Base-by-base conservation (phyloP, 2,329 filamentous ascomycete species). In the Cercospora sp. region DNA sequence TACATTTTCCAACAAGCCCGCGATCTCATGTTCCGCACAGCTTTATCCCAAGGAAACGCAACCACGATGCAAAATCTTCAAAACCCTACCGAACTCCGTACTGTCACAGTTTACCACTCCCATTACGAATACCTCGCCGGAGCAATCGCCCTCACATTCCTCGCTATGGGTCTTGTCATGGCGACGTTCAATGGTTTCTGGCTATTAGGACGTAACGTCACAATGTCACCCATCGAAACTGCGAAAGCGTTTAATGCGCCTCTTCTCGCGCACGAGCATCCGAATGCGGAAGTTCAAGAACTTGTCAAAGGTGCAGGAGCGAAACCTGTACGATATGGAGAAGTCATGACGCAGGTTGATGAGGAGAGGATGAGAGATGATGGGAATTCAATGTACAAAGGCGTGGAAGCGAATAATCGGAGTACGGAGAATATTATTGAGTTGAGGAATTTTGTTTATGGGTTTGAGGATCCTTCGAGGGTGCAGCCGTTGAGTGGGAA, bases 161-260 rank as follows among this genome's bases (percentile, higher is more conserved):
- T 69, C 16, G 67, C 61, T 30, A 67, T 67, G 48, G 30, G n/a
- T 9, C 48, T 69, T 16, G 67, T 69, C 0, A 18, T 59, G 13
- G 55, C 48, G 1, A 69, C 64, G 2, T 69, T 65, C 36, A 69
- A 69, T 31, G 67, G 58, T 7, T 67, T 68, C 55, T 66, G 69
- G 67, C 65, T 69, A 0, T 33, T 71, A 2, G 67, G 67, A 1
- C 60, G 69, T 18, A 69, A 66, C 5, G 65, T 71, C 7, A 69
- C 69, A 1, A 67, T 67, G 69, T 61, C 51, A 39, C 64, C 69
- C 1, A 67, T 70, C 28, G 69, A 71, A 23, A 69, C 67, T 16
- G 69, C 69, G 4, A 71, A 71, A 48, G 69, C 67, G 5, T 67
- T 69, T 53, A 69, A 71, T 51, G 69, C 69, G 16, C 69, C 65